Conservation (phyloP, 768 basidiomycete species). For the Mycena floridula region DNA sequence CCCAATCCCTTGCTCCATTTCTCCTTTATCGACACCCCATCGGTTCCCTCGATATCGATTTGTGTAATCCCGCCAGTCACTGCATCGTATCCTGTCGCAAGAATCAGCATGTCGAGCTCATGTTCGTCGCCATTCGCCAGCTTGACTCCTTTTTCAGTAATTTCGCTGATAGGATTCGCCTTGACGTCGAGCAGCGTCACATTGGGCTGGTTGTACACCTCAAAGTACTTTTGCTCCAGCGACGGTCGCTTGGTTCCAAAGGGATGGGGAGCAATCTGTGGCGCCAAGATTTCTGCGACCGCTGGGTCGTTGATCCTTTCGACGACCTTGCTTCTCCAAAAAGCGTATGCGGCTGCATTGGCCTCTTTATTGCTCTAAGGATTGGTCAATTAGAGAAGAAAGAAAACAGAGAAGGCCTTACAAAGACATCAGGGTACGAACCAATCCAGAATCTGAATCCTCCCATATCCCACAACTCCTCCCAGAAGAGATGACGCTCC, state of each 20-base stretch:
- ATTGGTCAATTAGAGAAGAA: slow-evolving; percentile 1
- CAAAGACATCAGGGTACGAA: slow-evolving; percentile 6
- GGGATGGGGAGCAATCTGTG: slow-evolving; percentile 4
- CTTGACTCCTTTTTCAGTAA: slow-evolving; percentile 10
- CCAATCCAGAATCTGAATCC: slow-evolving; percentile 7
- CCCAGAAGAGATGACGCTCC: slow-evolving; percentile 8
- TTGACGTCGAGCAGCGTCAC: slow-evolving; percentile 11
- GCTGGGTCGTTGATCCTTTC: slow-evolving; percentile 2
- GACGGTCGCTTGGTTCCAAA: slow-evolving; percentile 6
- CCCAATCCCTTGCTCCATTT: slow-evolving; percentile 11
- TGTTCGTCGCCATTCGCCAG: slow-evolving; percentile 6
- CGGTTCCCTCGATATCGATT: slow-evolving; percentile 12
- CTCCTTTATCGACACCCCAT: slow-evolving; percentile 8
- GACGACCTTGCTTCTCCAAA: too few relatives aligned
- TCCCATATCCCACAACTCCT: slow-evolving; percentile 10
- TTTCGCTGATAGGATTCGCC: slow-evolving; percentile 8
- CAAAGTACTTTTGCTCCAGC: slow-evolving; percentile 6
- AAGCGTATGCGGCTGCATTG: too few relatives aligned
- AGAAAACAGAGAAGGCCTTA: too few relatives aligned
- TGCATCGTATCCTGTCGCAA: slow-evolving; percentile 13
- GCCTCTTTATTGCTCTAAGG: too few relatives aligned
- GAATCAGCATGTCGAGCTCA: slow-evolving; percentile 11
- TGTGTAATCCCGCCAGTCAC: too few relatives aligned
- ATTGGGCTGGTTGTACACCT: slow-evolving; percentile 9
- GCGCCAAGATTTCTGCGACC: slow-evolving; percentile 3